Base-by-base conservation (phyloP, 768 basidiomycete genomes). In the Suillus variegatus region DNA sequence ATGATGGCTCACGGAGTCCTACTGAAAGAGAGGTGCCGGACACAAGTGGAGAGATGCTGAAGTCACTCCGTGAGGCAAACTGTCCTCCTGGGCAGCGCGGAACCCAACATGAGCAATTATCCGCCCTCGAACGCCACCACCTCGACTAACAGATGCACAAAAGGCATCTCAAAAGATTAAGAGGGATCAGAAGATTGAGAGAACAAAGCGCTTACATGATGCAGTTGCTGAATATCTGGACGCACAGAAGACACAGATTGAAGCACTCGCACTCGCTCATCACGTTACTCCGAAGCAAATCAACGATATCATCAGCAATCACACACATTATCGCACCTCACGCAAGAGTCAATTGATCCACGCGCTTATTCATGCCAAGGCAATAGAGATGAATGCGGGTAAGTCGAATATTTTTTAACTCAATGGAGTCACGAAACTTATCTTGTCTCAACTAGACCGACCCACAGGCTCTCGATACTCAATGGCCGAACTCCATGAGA, bases 361-460 rank as follows among this genome's bases (percentile, higher is more conserved):
- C 6, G 25, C 49, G 6, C 49, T 51, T 16, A 12, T 51, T 51
- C 63, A 64, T n/a, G 56, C 55, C 20, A 64, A 64, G 52, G 63
- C 63, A 13, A 46, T n/a, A 32, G 60, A 61, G 60, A 28, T 64
- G 16, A 64, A 64, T 32, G 38, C n/a, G 8, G 54, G 63, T 64
- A 46, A 64, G 49, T 51, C 25, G 6, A 14, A 25, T 25, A 22
- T 7, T 13, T 51, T 51, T 47, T 13, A 12, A 28, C 25, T 51
- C 25, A 51, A 51, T 25, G 25, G 6, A 25, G 28, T 25, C 49
- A 25, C 25, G 14, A 25, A 25, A 25, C 25, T 25, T 28, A 51
- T 22, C 46, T 14, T 51, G n/a, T 6, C 2, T 28, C 22, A 51
- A 40, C 10, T 51, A 64, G 63, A 64, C 6, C 63, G 7, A 35